Evolutionary conservation across 2,329 filamentous ascomycete genomes (phyloP).

Genomic region (Thelonectria blattea): DNA sequence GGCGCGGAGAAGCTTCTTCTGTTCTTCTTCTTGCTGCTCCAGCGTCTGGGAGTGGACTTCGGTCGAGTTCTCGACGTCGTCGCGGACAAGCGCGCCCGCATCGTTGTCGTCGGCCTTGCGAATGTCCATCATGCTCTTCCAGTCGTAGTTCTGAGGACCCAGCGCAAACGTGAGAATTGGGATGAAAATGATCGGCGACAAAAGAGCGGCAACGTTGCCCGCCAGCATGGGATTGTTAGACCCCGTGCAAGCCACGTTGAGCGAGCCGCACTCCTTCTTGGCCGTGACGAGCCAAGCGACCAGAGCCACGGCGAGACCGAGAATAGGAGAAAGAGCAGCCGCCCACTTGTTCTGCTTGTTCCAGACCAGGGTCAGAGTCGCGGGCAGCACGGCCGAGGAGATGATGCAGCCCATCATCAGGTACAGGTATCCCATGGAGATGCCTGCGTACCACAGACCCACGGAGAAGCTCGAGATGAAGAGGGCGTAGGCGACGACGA

Average conservation of each 20-base stretch:
- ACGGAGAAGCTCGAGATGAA: conserved; percentile 81
- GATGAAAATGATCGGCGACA: conserved; percentile 77
- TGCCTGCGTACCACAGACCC: conserved; percentile 74
- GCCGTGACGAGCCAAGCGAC: conserved; percentile 76
- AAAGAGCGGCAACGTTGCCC: conserved; percentile 82
- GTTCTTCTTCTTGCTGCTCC: conserved; percentile 45
- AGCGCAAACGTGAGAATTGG: conserved; percentile 73
- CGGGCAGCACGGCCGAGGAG: conserved; percentile 82
- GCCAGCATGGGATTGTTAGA: conserved; percentile 87
- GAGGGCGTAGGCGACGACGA: conserved; percentile 73
- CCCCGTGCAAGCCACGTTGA: conserved; percentile 78
- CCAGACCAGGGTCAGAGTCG: conserved; percentile 82
- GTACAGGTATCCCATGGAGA: conserved; percentile 89
- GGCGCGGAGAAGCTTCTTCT: conserved; percentile 58
- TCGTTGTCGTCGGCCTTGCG: conserved; percentile 80
- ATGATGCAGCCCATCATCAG: conserved; percentile 93
- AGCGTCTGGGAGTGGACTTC: conserved; percentile 18
- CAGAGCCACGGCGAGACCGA: conserved; percentile 70
- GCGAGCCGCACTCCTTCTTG: conserved; percentile 68
- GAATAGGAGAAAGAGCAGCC: conserved; percentile 69
- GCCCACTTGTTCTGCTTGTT: conserved; percentile 76
- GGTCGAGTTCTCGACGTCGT: conserved; percentile 22
- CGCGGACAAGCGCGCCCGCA: conserved; percentile 55
- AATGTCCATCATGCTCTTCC: conserved; percentile 81
- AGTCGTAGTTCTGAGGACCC: conserved; percentile 77